A percentile compares a stretch with the other conserved stretches of the same genome.
phyloP scores from a whole-genome alignment of 371 early-diverging fungal species.

The Saksenaea oblongispora region DNA sequence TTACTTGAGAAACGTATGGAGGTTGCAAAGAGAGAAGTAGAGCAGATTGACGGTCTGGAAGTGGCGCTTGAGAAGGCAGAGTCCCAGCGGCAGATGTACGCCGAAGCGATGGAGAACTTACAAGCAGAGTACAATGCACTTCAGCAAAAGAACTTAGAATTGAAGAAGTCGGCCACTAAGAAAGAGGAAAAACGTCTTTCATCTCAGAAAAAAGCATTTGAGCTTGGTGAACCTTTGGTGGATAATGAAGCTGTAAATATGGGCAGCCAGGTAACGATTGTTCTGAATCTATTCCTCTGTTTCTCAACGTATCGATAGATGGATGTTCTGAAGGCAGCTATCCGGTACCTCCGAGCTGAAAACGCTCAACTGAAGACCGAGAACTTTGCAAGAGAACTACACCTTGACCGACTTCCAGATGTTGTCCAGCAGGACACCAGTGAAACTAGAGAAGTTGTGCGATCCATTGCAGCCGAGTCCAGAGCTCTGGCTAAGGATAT shows the following conservation, averaged over 20 bases:
- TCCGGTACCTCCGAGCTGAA: conserved; percentile 79
- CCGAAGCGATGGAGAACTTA: conserved; percentile 74
- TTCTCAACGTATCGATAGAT: conserved; percentile 22
- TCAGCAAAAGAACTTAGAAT: conserved; percentile 65
- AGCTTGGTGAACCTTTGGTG: conserved; percentile 12
- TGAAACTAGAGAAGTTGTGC: conserved; percentile 26
- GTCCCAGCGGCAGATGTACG: conserved; percentile 66
- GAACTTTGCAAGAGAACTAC: conserved; percentile 19
- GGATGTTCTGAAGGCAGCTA: conserved; percentile 71
- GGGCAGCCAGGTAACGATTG: background rate
- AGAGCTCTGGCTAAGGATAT: conserved; percentile 44
- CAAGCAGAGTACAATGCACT: conserved; percentile 71
- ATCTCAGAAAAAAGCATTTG: conserved; percentile 26
- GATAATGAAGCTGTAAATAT: background rate
- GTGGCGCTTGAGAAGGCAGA: conserved; percentile 56
- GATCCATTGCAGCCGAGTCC: conserved; percentile 34
- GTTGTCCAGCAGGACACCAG: background rate
- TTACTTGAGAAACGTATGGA: conserved; percentile 79
- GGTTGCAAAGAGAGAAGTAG: conserved; percentile 66
- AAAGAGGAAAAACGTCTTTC: conserved; percentile 46
- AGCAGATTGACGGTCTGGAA: conserved; percentile 67
- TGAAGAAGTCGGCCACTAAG: conserved; percentile 53
- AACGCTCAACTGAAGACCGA: conserved; percentile 77
- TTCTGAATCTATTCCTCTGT: background rate
- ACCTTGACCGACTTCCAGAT: conserved; percentile 9